These are phyloP conservation scores for Talaromyces rugulosus DNA, from an alignment of 2,329 filamentous ascomycete species.

Conservation along the genomic window DNA sequence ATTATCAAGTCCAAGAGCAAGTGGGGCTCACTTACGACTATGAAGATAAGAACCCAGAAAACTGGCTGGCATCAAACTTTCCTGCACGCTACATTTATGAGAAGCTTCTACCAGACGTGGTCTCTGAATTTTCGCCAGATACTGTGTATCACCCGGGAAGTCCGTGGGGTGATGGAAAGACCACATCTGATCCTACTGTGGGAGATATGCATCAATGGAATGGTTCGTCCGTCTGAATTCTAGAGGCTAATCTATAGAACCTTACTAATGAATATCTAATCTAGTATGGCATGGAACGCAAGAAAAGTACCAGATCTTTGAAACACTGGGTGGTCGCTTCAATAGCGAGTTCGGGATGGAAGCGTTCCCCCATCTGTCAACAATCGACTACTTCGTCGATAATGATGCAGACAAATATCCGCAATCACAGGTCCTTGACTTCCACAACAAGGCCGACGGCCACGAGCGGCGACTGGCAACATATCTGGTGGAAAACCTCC, in stretches of 20 bases:
- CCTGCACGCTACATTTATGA: no score
- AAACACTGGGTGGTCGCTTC: conserved; percentile 71
- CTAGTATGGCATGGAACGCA: conserved; percentile 77
- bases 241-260: not conserved
- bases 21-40: no score
- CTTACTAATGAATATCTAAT: not conserved
- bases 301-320: conserved; percentile 73
- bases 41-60: no score
- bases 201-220: conserved; percentile 93
- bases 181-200: conserved; percentile 67
- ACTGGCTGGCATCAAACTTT: no score
- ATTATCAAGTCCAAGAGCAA: no score
- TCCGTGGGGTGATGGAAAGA: conserved; percentile 64
- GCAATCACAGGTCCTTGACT: conserved; percentile 76
- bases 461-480: conserved; percentile 77
- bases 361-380: conserved; percentile 61
- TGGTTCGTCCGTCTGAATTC: conserved; percentile 25
- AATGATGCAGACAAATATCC: conserved; percentile 67
- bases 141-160: conserved; percentile 28
- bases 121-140: no score
- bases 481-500: conserved; percentile 49
- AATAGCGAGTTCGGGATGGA: conserved; percentile 90
- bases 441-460: conserved; percentile 85
- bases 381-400: conserved; percentile 70
- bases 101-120: no score